A percentile compares a stretch with the other conserved stretches of the same genome.
These are phyloP conservation scores for Amesomyces nigricolor DNA, from an alignment of 2,329 filamentous ascomycete genomes.

Conservation along the genomic window DNA sequence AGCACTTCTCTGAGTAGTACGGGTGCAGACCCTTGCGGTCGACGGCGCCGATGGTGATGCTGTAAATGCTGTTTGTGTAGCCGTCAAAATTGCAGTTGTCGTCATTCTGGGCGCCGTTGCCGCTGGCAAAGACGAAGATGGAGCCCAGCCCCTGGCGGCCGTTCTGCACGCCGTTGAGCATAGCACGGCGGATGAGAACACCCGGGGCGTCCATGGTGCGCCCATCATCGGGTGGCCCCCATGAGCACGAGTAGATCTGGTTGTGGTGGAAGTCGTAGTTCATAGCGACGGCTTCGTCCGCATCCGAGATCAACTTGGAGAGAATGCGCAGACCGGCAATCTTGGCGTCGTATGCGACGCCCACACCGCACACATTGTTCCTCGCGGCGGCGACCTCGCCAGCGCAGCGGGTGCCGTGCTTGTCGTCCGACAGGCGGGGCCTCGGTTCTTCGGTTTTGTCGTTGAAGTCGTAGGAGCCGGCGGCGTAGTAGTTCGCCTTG, in stretches of 20 bases:
- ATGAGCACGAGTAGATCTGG: slow-evolving; percentile 97
- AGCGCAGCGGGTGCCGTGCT: slow-evolving; percentile 88
- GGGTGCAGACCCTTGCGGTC: slow-evolving; percentile 83
- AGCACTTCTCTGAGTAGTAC: slow-evolving; percentile 95
- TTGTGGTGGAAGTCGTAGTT: slow-evolving; percentile 90
- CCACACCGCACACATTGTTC: slow-evolving; percentile 92
- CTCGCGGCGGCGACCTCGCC: slow-evolving; percentile 89
- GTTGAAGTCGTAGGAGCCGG: slow-evolving; percentile 95
- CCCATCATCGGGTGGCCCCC: slow-evolving; percentile 94
- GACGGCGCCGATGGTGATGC: slow-evolving; percentile 90
- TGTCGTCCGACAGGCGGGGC: slow-evolving; percentile 77
- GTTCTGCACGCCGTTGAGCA: slow-evolving; percentile 87
- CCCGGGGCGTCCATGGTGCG: slow-evolving; percentile 90
- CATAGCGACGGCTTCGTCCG: slow-evolving; percentile 86
- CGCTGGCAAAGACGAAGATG: slow-evolving; percentile 94
- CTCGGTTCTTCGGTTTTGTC: slow-evolving; percentile 72
- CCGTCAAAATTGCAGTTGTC: slow-evolving; percentile 99
- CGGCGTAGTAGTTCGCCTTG: slow-evolving; percentile 87
- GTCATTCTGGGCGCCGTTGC: slow-evolving; percentile 78
- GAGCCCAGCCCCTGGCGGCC: slow-evolving; percentile 79
- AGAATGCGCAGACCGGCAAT: slow-evolving; percentile 90
- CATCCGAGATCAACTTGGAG: slow-evolving; percentile 82
- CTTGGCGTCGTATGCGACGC: slow-evolving; percentile 86
- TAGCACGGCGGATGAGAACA: slow-evolving; percentile 79
- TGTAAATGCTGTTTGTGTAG: slow-evolving; percentile 99